Base-by-base conservation (phyloP, 2,329 filamentous ascomycete genomes). In the Cladobotryum protrusum region DNA sequence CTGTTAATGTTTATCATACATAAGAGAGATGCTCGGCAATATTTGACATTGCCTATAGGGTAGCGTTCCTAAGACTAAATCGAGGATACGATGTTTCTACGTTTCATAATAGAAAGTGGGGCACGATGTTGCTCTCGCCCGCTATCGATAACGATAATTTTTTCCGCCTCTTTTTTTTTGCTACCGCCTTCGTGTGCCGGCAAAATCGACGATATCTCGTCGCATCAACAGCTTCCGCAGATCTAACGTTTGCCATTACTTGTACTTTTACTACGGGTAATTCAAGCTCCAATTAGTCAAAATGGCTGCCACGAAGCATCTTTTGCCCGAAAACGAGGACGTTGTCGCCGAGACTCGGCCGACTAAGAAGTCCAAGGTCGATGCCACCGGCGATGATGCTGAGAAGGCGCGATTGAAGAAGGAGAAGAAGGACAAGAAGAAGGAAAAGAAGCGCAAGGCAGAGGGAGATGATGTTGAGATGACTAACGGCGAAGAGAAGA, bases 271-370 rank as follows among this genome's bases (percentile, higher is more conserved):
- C 36, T 19, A 37, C 41, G 12, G 11, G 15, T 17, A 14, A 5
- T 39, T 20, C 14, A 44, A 18, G 24, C 13, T n/a, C 19, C 4
- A 44, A 53, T 54, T 34, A 45, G 33, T 43, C 39, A 44, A 29
- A 48, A 72, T 72, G 70, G 68, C 69, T 42, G 70, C 69, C 14
- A 70, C 68, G 17, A 72, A 72, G 58, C 69, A 69, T 53, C 53
- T 57, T 15, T 63, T 69, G 56, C 62, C 62, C 32, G 69, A 71
- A 48, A 63, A 59, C 56, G 67, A 71, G 56, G 58, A 57, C 43
- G 55, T 52, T 43, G 56, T 49, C 45, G 56, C 53, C 49, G 57
- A 60, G 36, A 48, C 56, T 11, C 63, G 66, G 19, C 67, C 69
- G 13, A 62, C 59, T 55, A 72, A 72, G 61, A 72, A 72, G 61